Base-by-base conservation (phyloP, 2,329 filamentous ascomycete species). In the Talaromyces sp. region DNA sequence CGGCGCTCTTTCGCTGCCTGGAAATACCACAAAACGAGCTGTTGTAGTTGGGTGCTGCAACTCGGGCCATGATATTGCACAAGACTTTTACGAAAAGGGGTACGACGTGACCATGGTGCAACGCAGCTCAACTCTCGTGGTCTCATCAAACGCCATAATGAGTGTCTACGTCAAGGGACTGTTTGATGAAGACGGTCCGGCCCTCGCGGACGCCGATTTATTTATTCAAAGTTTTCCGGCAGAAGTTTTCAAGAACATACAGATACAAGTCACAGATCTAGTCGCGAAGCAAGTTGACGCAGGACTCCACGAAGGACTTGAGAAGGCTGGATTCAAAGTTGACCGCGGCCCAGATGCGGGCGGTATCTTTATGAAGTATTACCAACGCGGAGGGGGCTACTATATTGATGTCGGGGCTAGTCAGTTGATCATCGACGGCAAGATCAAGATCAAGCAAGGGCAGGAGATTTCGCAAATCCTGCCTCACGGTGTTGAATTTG, bases 21-120 rank as follows among this genome's bases (percentile, higher is more conserved):
- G 45, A 1, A 72, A 80, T 2, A 75, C 79, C 15, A 74, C 1
- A 88, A 87, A 72, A 88, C 33, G 85, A 67, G 88, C 86, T 0
- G 77, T 90, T 1, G 84, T 92, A 0, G 81, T 91, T 0, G 89
- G 89, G 1, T 87, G 85, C 1, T 89, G 88, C 74, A 91, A 90
- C 74, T 89, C 87, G 0, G 87, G 82, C 6, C 87, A 90, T 69
- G 89, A 91, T 68, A 90, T 90, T 63, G 85, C 87, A 0, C 88
- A 90, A 64, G 87, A 90, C 67, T 90, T 84, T 70, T 82, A 85
- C 41, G 87, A 90, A 69, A 86, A 87, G 59, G 89, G 89, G 0
- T 88, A 87, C 67, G 79, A 86, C 2, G 85, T 90, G 1, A 91
- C 89, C 0, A 88, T 92, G 74, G 82, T 92, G 0, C 90, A 92